Percentiles rank a stretch among this genome's conserved stretches.
Evolutionary conservation across 768 basidiomycete species (phyloP).

Genomic region (Suillus weaverae): DNA sequence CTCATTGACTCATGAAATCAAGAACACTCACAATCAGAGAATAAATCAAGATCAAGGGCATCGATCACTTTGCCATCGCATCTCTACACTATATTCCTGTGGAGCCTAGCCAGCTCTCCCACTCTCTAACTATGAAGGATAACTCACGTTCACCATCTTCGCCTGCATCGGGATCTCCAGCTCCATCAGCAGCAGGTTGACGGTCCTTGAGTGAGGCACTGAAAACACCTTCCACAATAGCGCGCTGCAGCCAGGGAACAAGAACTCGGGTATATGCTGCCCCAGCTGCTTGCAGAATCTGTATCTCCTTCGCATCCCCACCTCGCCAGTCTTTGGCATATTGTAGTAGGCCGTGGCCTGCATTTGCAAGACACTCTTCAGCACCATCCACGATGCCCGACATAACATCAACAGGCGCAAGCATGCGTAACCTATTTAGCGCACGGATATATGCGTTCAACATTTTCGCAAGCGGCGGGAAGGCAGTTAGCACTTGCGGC

Average conservation of each 20-base stretch:
- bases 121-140: conserved; percentile 16
- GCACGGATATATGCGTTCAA: conserved; percentile 72
- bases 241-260: conserved; percentile 70
- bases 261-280: conserved; percentile 60
- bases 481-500: conserved; percentile 68
- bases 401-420: conserved; percentile 69
- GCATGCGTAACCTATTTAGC: conserved; percentile 78
- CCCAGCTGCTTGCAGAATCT: conserved; percentile 49
- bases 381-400: conserved; percentile 48
- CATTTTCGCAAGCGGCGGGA: conserved; percentile 71
- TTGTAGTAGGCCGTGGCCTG: conserved; percentile 45
- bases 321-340: conserved; percentile 45
- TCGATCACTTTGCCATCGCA: not conserved
- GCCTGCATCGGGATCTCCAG: not conserved
- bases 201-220: conserved; percentile 32
- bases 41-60: not conserved
- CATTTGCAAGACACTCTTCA: conserved; percentile 48
- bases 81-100: conserved; percentile 7
- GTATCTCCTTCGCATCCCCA: conserved; percentile 30
- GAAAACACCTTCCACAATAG: conserved; percentile 76
- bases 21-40: not conserved
- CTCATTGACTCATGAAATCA: not conserved
- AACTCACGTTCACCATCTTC: conserved; percentile 9
- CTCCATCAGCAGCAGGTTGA: not conserved
- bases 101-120: conserved; percentile 31